A percentile compares a stretch with the other conserved stretches of the same genome.
Evolutionary conservation across 2,329 filamentous ascomycete genomes (phyloP).

Genomic region (Ceratocystis alfenasii): DNA sequence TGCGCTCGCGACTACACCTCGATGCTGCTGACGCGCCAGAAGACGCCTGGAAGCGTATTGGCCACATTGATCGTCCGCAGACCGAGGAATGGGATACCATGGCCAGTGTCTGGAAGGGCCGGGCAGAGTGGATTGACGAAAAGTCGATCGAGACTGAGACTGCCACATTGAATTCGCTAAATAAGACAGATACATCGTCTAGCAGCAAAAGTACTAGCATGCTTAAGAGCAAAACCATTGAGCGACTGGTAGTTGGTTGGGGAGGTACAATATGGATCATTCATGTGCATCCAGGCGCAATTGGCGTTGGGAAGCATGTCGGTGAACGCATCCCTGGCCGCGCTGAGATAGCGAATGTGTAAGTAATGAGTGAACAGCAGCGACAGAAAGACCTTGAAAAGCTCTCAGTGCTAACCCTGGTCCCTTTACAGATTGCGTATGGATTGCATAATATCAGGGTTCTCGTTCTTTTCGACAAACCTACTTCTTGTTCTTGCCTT

Average conservation of each 20-base stretch:
- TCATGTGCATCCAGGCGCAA: conserved; percentile 68
- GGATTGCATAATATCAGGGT: conserved; percentile 94
- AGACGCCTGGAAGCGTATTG: conserved; percentile 86
- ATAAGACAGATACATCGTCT: neutral
- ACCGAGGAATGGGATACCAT: conserved; percentile 88
- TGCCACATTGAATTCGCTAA: conserved; percentile 27
- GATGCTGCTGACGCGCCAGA: conserved; percentile 52
- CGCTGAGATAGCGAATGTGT: conserved; percentile 89
- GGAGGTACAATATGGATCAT: conserved; percentile 94
- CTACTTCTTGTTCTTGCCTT: conserved; percentile 87
- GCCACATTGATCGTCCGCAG: conserved; percentile 79
- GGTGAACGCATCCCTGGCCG: conserved; percentile 63
- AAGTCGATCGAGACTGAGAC: conserved; percentile 64
- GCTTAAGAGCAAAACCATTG: conserved; percentile 39
- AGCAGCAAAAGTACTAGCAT: neutral
- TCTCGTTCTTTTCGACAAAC: conserved; percentile 89
- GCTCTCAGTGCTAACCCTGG: conserved; percentile 24
- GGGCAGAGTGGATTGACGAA: conserved; percentile 88
- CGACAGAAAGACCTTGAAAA: neutral
- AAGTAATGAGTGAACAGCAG: conserved; percentile 32
- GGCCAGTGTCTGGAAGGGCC: conserved; percentile 87
- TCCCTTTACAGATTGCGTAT: conserved; percentile 60
- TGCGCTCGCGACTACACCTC: conserved; percentile 76
- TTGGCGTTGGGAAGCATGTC: conserved; percentile 52
- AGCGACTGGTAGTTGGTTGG: conserved; percentile 88